Base-by-base conservation (phyloP, 768 basidiomycete genomes). In the Serendipita vermifera region DNA sequence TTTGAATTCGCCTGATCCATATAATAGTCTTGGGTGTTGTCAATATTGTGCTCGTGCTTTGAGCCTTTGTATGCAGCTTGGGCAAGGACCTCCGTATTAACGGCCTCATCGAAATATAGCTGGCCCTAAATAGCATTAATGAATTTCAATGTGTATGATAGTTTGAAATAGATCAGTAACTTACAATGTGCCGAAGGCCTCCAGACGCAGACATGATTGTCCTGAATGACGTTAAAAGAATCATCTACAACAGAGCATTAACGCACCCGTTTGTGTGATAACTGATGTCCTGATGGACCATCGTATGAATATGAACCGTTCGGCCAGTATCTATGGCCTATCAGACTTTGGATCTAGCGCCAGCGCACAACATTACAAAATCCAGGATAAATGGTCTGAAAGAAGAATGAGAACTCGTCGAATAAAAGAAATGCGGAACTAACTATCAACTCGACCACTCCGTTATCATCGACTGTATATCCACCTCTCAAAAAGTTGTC, bases 401-500 rank as follows among this genome's bases (percentile, higher is more conserved):
- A 26, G n/a, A n/a, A n/a, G n/a, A n/a, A n/a, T n/a, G n/a, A n/a
- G n/a, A 11, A 13, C 13, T 9, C 26, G 13, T 9, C 7, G 14
- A 43, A 11, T 43, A 13, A 11, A 11, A 26, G 41, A 43, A 13
- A 15, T n/a, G 11, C n/a, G 13, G 11, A 11, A 43, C 40, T 14
- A 13, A 22, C 40, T 7, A 26, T 43, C 7, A 69, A 60, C 58
- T 70, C 66, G 57, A 67, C 71, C 54, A 73, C 62, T 6, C 72
- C 73, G 51, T 67, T 68, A 3, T 64, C 63, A 26, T 57, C 67
- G 5, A 70, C 64, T 6, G 63, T 55, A 5, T 60, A 64, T 2
- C 68, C 71, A n/a, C 72, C 73, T n/a, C 72, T 65, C n/a, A 71
- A 61, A 63, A 68, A 73, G 5, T 66, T 68, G 17, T 64, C 62